A percentile compares a stretch with the other conserved stretches of the same genome.
phyloP scores from a whole-genome alignment of 169 alveolate genomes.

The Eimeria sp. region DNA sequence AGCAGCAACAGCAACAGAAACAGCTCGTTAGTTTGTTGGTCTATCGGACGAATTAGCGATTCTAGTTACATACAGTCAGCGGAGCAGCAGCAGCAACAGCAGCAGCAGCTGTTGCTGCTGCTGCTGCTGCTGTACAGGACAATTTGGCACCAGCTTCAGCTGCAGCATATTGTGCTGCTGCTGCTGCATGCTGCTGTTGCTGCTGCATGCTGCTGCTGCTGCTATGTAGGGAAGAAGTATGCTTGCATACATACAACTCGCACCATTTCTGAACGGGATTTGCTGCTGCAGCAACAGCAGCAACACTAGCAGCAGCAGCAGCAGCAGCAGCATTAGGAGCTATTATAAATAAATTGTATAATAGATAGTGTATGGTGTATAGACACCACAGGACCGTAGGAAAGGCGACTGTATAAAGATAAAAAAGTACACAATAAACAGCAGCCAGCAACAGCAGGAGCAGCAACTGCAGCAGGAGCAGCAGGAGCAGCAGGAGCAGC shows the following conservation, averaged over 20 bases:
- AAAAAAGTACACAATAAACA: too few species aligned
- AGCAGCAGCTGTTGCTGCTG: conserved; percentile 40
- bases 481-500: conserved; percentile 41
- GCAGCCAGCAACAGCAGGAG: conserved; percentile 43
- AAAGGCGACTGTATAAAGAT: background rate
- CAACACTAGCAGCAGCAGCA: conserved; percentile 39
- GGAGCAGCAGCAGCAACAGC: background rate
- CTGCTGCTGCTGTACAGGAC: background rate
- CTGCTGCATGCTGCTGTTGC: too few species aligned
- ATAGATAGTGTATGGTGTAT: background rate
- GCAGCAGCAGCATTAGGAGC: too few species aligned
- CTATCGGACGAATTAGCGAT: too few species aligned
- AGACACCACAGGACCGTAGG: background rate
- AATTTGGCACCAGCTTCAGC: background rate
- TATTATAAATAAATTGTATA: background rate
- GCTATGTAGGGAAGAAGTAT: too few species aligned
- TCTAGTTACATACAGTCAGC: too few species aligned
- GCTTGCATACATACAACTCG: background rate
- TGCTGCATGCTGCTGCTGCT: too few species aligned
- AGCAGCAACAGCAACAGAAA: background rate
- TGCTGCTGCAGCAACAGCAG: background rate
- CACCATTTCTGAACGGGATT: too few species aligned
- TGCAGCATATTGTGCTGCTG: too few species aligned
- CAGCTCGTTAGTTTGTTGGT: background rate
- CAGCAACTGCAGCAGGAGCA: background rate